Base-by-base conservation (phyloP, 306 rosid species). In the Fragaria vesca region DNA sequence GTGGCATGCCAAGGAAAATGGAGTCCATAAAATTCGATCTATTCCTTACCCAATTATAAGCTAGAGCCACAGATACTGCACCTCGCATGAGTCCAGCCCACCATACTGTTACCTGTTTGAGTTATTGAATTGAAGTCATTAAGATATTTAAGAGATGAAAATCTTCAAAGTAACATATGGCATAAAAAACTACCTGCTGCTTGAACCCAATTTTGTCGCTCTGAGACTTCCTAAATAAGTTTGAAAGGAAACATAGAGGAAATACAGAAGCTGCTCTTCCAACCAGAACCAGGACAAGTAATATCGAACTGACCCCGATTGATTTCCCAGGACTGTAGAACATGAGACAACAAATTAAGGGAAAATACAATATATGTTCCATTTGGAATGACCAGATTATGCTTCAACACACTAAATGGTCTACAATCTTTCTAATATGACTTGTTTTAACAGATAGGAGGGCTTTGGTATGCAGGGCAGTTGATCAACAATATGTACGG, bases 51-150 rank as follows among this genome's bases (percentile, higher is more conserved):
- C 86, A 82, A 28, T 81, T 81, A 75, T 87, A 89, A 71, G 90
- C 93, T 61, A 89, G 89, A 42, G 93, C 90, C 80, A 89, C 74
- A 34, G 93, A 89, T 55, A 89, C 90, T 50, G 93, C 93, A 30
- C 93, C 93, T 38, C 93, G 87, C 86, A 87, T 87, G 54, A 89
- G 89, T 68, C 93, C 93, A 45, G 90, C 89, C 93, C 93, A 89
- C 91, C 90, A 90, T 66, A 90, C 85, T 32, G 87, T 84, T 28
- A 87, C 68, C 93, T 89, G 87, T 72, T 79, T 32, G 50, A 83
- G 73, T 61, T 47, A 46, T 24, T 77, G 43, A 1, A 46, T n/a
- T 34, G 38, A 32, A 32, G 28, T 50, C 50, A 9, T 20, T 2
- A 74, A n/a, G 55, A 32, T 21, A 78, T 12, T 40, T 13, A 66